These are phyloP conservation scores for Calonectria pseudoturangicola DNA, from an alignment of 2,329 filamentous ascomycete genomes.

Conservation along the genomic window DNA sequence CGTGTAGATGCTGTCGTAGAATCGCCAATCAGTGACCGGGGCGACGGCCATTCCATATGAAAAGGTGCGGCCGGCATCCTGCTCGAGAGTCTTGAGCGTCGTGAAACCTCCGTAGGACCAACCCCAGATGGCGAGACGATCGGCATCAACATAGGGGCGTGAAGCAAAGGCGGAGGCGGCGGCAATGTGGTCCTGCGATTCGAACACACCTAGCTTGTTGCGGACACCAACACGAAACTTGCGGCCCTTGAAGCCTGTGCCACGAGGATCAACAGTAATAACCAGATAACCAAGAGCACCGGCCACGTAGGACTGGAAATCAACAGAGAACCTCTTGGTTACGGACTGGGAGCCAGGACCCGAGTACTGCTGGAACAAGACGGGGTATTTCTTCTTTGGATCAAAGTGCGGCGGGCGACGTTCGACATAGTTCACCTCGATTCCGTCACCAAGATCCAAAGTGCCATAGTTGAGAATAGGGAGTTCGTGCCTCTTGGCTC, in stretches of 20 bases:
- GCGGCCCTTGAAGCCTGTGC: slow-evolving; percentile 93
- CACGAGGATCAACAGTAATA: slow-evolving; percentile 94
- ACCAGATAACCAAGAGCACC: slow-evolving; percentile 92
- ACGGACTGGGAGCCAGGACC: slow-evolving; percentile 96
- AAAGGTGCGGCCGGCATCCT: slow-evolving; percentile 92
- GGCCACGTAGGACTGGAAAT: slow-evolving; percentile 94
- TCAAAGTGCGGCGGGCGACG: slow-evolving; percentile 93
- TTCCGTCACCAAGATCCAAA: slow-evolving; percentile 85
- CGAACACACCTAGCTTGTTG: slow-evolving; percentile 88
- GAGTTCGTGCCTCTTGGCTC: slow-evolving; percentile 85
- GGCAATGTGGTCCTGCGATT: slow-evolving; percentile 93
- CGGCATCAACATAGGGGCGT: slow-evolving; percentile 88
- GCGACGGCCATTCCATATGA: slow-evolving; percentile 98
- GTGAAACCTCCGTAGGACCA: slow-evolving; percentile 99
- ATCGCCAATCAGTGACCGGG: slow-evolving; percentile 98
- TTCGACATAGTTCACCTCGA: slow-evolving; percentile 84
- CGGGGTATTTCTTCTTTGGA: slow-evolving; percentile 88
- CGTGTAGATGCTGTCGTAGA: slow-evolving; percentile 95
- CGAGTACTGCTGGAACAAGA: slow-evolving; percentile 96
- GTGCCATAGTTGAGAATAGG: slow-evolving; percentile 89
- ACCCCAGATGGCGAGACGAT: slow-evolving; percentile 94
- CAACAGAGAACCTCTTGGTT: slow-evolving; percentile 84
- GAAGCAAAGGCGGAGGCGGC: slow-evolving; percentile 89
- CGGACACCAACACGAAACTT: slow-evolving; percentile 88
- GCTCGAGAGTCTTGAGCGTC: slow-evolving; percentile 94